A percentile compares a stretch with the other conserved stretches of the same genome.
phyloP scores from a whole-genome alignment of 164 flowering plant species.

The Macadamia integrifolia region DNA sequence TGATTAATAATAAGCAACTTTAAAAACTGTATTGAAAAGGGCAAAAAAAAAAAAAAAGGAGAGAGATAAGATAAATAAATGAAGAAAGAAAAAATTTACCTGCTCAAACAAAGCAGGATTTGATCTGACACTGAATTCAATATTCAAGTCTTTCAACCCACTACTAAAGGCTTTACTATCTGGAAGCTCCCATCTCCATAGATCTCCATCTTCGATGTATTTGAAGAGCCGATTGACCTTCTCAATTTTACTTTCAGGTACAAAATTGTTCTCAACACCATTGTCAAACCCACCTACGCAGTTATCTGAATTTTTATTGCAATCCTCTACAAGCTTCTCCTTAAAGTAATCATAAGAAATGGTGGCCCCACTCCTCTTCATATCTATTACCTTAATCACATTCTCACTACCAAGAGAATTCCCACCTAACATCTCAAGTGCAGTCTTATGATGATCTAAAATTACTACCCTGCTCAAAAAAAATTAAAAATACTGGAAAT shows the following conservation, averaged over 20 bases:
- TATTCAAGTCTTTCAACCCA: constrained; percentile 72
- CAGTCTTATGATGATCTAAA: constrained; percentile 89
- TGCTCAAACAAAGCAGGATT: constrained; percentile 64
- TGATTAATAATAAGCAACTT: not conserved
- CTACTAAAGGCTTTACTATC: constrained; percentile 79
- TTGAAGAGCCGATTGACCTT: constrained; percentile 47
- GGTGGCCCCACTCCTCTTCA: constrained; percentile 84
- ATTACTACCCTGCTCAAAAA: constrained; percentile 41
- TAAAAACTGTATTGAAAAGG: not conserved
- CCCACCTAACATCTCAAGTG: constrained; percentile 47
- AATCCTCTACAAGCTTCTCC: constrained; percentile 26
- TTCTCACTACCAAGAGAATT: constrained; percentile 25
- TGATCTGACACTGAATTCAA: constrained; percentile 36
- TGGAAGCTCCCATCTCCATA: constrained; percentile 80
- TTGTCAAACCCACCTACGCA: not conserved
- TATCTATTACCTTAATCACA: constrained; percentile 55
- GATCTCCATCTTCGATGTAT: constrained; percentile 78
- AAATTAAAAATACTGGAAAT: not conserved
- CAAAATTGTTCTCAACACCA: constrained; percentile 9
- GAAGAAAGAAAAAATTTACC: constrained; percentile 24
- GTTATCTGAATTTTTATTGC: not conserved
- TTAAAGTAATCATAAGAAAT: constrained; percentile 84
- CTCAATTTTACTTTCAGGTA: constrained; percentile 27
- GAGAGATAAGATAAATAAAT: not conserved
- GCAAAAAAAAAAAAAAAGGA: not conserved